Conservation (phyloP, 1,284 basidiomycete species). For the Trichosporon faecale region DNA sequence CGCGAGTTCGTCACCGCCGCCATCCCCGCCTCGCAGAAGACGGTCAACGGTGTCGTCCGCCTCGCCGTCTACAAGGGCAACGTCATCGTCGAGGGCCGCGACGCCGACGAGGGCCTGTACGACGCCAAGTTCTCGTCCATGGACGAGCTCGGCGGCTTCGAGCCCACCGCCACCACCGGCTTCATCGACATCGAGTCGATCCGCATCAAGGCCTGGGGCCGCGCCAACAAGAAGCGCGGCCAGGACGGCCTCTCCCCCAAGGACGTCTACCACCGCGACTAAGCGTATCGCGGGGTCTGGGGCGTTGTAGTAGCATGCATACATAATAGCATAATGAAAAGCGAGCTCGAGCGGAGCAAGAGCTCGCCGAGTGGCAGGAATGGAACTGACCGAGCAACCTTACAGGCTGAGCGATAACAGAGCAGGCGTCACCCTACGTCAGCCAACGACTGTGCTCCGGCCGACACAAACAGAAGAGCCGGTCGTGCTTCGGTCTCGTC, state of each 20-base stretch:
- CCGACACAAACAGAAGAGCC: too few relatives aligned
- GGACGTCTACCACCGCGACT: slow-evolving; percentile 67
- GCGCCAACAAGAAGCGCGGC: slow-evolving; percentile 63
- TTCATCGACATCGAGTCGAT: slow-evolving; percentile 96
- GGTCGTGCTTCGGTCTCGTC: too few relatives aligned
- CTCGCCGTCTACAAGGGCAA: slow-evolving; percentile 96
- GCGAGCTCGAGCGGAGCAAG: not conserved
- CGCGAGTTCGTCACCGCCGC: slow-evolving; percentile 88
- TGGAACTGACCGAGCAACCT: not conserved
- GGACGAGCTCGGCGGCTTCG: slow-evolving; percentile 98
- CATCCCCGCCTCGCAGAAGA: slow-evolving; percentile 88
- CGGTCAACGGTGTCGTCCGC: slow-evolving; percentile 89
- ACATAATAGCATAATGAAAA: slow-evolving; percentile 10
- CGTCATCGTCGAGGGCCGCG: slow-evolving; percentile 86
- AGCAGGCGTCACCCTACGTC: not conserved
- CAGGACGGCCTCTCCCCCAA: slow-evolving; percentile 70
- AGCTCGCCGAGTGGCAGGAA: too few relatives aligned
- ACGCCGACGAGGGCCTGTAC: slow-evolving; percentile 85
- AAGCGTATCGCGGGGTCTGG: not conserved
- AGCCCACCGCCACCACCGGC: slow-evolving; percentile 84
- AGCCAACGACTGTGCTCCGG: too few relatives aligned
- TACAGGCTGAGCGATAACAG: not conserved
- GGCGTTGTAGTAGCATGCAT: slow-evolving; percentile 11
- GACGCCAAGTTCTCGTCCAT: slow-evolving; percentile 97
- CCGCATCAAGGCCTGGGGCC: slow-evolving; percentile 83